Evolutionary conservation across 148 eudicot genomes (phyloP).

Genomic region (Vaccinium myrtillus): DNA sequence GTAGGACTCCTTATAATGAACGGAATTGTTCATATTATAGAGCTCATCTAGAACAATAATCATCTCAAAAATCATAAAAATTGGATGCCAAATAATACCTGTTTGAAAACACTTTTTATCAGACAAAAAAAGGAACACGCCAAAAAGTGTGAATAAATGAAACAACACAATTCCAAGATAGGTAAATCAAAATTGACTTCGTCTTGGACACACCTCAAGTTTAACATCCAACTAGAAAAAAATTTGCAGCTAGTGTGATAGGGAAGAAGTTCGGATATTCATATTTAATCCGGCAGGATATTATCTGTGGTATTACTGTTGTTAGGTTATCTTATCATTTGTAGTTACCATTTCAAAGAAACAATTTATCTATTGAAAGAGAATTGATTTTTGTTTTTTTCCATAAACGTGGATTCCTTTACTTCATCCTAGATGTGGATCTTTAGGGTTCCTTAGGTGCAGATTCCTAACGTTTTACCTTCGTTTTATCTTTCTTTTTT

Average conservation of each 20-base stretch:
- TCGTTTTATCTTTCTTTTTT: background rate
- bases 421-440: background rate
- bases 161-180: background rate
- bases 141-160: background rate
- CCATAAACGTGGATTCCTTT: background rate
- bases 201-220: background rate
- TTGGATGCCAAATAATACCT: background rate
- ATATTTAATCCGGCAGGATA: background rate
- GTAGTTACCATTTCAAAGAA: no score
- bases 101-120: no score
- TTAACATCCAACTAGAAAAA: background rate
- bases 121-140: no score
- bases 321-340: background rate
- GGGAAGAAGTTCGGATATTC: background rate
- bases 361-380: background rate
- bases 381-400: background rate
- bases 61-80: background rate
- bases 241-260: background rate
- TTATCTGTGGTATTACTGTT: background rate
- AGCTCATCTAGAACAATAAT: background rate
- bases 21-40: background rate
- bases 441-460: background rate
- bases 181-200: background rate
- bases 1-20: no score
- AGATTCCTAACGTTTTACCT: background rate